phyloP scores from a whole-genome alignment of 2,329 filamentous ascomycete species.

The Colletotrichum spinosum region DNA sequence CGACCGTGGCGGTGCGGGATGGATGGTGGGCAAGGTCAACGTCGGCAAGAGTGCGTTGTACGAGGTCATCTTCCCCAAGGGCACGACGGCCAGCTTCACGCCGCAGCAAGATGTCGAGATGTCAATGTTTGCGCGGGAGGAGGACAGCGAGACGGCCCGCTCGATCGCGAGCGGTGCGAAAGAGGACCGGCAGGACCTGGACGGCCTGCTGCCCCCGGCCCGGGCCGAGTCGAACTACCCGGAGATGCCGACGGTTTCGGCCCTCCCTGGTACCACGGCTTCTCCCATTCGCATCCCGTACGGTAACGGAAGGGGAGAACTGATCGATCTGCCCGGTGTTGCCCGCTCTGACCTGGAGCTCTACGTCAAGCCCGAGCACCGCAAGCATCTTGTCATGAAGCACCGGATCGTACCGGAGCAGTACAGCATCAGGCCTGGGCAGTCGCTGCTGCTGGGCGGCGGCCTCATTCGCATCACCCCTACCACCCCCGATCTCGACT shows the following conservation, averaged over 20 bases:
- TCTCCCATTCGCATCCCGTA: conserved; percentile 95
- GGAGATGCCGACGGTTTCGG: conserved; percentile 85
- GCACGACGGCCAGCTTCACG: conserved; percentile 43
- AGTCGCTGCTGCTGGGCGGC: conserved; percentile 86
- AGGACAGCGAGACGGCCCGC: conserved; percentile 19
- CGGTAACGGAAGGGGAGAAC: conserved; percentile 85
- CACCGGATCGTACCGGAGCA: conserved; percentile 80
- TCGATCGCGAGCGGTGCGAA: conserved; percentile 38
- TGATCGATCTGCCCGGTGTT: conserved; percentile 92
- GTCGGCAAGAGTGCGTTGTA: conserved; percentile 97
- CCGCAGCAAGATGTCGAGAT: conserved; percentile 28
- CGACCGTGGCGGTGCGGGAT: conserved; percentile 84
- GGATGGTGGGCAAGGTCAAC: conserved; percentile 98
- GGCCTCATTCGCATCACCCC: conserved; percentile 92
- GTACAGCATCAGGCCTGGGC: conserved; percentile 76
- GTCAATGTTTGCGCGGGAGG: conserved; percentile 33
- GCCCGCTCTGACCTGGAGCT: conserved; percentile 78
- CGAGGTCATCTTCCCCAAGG: conserved; percentile 86
- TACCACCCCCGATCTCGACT: conserved; percentile 68
- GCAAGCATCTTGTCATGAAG: conserved; percentile 81
- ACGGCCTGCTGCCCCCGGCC: conserved; percentile 78
- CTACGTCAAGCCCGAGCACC: conserved; percentile 75
- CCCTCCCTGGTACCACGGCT: conserved; percentile 91
- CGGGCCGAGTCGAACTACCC: conserved; percentile 82
- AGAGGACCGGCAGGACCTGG: conserved; percentile 50